Evolutionary conservation across 805 yeast species (phyloP).

Genomic region (Kuraishia borneana): DNA sequence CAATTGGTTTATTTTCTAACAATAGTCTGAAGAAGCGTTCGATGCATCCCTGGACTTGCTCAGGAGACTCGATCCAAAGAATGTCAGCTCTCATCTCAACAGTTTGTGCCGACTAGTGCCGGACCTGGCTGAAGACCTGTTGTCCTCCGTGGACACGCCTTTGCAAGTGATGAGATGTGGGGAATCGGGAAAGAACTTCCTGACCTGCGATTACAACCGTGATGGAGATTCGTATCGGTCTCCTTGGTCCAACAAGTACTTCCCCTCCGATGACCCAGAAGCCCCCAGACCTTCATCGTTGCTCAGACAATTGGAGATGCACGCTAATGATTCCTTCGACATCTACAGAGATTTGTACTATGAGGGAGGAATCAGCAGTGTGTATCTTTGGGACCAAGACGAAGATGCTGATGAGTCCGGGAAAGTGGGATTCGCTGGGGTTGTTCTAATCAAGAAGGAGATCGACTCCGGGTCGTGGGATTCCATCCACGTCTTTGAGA

Average conservation of each 20-base stretch:
- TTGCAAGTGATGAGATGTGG: slow-evolving; percentile 40
- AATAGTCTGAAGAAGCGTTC: slow-evolving; percentile 35
- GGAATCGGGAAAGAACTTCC: slow-evolving; percentile 50
- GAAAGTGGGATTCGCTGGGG: slow-evolving; percentile 74
- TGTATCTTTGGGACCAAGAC: slow-evolving; percentile 80
- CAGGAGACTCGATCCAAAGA: slow-evolving; percentile 63
- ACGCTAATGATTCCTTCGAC: slow-evolving; percentile 86
- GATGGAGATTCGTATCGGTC: slow-evolving; percentile 90
- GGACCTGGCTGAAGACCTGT: slow-evolving; percentile 74
- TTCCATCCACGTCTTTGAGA: slow-evolving; percentile 86
- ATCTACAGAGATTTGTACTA: slow-evolving; percentile 88
- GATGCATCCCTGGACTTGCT: slow-evolving; percentile 75
- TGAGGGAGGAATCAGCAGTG: slow-evolving; percentile 88
- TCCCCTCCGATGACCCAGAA: slow-evolving; percentile 34
- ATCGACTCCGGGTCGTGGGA: slow-evolving; percentile 66
- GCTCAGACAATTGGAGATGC: slow-evolving; percentile 63
- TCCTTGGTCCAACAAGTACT: slow-evolving; percentile 79
- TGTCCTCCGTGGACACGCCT: slow-evolving; percentile 84
- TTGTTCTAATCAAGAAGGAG: slow-evolving; percentile 68
- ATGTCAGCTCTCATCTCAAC: slow-evolving; percentile 31
- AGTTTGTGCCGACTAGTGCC: slow-evolving; percentile 46
- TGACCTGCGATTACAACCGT: slow-evolving; percentile 89
- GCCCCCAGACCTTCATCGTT: slow-evolving; percentile 63
- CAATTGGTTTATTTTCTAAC: not conserved
- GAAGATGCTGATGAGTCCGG: slow-evolving; percentile 31